Conservation (phyloP, 1,284 basidiomycete genomes). For the Xerocomus minutiporus region DNA sequence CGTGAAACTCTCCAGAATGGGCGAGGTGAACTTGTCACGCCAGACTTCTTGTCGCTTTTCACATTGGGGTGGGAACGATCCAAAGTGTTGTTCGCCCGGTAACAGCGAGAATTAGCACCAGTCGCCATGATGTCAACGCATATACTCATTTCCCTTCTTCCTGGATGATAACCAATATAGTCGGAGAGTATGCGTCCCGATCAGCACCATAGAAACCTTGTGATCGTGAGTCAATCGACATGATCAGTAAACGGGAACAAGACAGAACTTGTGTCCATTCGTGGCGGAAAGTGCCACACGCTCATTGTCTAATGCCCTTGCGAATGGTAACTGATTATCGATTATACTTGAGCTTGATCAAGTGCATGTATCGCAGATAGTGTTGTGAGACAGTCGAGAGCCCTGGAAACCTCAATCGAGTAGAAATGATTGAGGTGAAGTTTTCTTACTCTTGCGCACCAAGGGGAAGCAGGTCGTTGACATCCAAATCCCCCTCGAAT, state of each 20-base stretch:
- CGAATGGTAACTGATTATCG: constrained; percentile 51
- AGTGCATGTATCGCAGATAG: constrained; percentile 48
- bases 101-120: constrained; percentile 1
- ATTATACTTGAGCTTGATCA: constrained; percentile 34
- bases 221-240: neutral
- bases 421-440: too few species aligned
- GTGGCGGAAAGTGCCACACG: constrained; percentile 65
- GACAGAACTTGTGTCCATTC: constrained; percentile 66
- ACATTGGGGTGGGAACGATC: constrained; percentile 59
- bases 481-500: constrained; percentile 60
- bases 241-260: neutral
- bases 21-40: constrained; percentile 51
- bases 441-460: constrained; percentile 67
- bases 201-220: constrained; percentile 53
- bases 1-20: constrained; percentile 61
- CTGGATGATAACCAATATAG: constrained; percentile 49
- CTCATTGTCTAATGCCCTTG: constrained; percentile 55
- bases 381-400: constrained; percentile 41
- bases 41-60: constrained; percentile 51
- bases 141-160: constrained; percentile 48
- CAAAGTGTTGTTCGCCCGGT: constrained; percentile 67
- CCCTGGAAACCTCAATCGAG: constrained; percentile 34
- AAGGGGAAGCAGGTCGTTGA: constrained; percentile 59
- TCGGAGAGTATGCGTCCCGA: constrained; percentile 37
- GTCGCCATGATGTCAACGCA: neutral